Evolutionary conservation across 495 filamentous ascomycete genomes (phyloP).

Genomic region (Lasiosphaeris hirsuta): DNA sequence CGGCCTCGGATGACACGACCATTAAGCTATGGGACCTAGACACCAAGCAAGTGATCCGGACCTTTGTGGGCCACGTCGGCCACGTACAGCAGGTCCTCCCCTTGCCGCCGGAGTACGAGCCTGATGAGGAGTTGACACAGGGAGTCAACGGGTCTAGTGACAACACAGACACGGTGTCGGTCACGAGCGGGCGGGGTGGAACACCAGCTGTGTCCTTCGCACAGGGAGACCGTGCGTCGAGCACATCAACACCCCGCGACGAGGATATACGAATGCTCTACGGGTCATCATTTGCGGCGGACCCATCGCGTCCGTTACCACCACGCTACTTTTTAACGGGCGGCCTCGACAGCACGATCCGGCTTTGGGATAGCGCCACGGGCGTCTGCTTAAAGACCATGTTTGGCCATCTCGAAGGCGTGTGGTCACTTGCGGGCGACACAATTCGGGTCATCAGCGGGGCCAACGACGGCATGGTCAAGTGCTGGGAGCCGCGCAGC

Average conservation of each 20-base stretch:
- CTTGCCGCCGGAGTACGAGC: constrained; percentile 79
- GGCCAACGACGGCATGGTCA: constrained; percentile 90
- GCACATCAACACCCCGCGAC: constrained; percentile 24
- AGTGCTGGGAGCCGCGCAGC: constrained; percentile 90
- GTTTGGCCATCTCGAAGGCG: constrained; percentile 93
- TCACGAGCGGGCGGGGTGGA: constrained; percentile 37
- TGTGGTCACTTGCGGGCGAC: constrained; percentile 93
- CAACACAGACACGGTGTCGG: constrained; percentile 52
- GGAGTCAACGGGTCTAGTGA: constrained; percentile 46
- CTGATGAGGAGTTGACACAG: constrained; percentile 61
- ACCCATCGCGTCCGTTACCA: constrained; percentile 61
- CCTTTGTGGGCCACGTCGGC: constrained; percentile 90
- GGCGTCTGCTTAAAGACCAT: constrained; percentile 83
- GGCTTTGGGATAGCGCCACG: constrained; percentile 85
- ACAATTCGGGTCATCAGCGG: constrained; percentile 84
- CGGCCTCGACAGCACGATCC: constrained; percentile 84
- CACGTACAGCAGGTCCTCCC: constrained; percentile 88
- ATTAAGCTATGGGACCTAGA: constrained; percentile 74
- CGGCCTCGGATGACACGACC: constrained; percentile 90
- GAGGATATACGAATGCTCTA: constrained; percentile 49
- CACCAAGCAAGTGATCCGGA: constrained; percentile 68
- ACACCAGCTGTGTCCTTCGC: constrained; percentile 28
- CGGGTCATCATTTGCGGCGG: constrained; percentile 53
- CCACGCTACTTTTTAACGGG: constrained; percentile 90
- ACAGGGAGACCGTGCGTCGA: constrained; percentile 14